A percentile compares a stretch with the other conserved stretches of the same genome.
Conservation (phyloP, 2,329 filamentous ascomycete genomes). For the Geoglossum cookeanum region DNA sequence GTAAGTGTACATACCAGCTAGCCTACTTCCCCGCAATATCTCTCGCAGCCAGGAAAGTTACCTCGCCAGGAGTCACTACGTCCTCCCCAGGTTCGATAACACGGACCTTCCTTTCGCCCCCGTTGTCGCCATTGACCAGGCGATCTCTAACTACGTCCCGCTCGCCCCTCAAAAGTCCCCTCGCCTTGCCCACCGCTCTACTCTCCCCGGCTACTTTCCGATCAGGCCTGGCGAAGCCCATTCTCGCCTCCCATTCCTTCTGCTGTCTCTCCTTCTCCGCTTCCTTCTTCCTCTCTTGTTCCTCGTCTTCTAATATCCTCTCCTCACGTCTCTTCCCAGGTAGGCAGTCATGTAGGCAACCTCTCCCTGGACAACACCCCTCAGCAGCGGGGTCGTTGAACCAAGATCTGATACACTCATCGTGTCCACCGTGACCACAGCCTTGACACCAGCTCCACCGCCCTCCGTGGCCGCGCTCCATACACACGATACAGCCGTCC, state of each 20-base stretch:
- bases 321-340: conserved; percentile 17
- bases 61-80: background rate
- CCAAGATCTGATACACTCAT: conserved; percentile 37
- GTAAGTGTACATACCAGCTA: background rate
- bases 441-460: conserved; percentile 36
- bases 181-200: conserved; percentile 13
- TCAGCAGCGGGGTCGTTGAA: conserved; percentile 29
- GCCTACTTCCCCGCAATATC: background rate
- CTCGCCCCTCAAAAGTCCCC: background rate
- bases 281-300: conserved; percentile 17
- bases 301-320: conserved; percentile 18
- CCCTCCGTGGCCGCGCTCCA: conserved; percentile 17
- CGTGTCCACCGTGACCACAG: conserved; percentile 41
- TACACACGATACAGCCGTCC: conserved; percentile 26
- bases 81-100: background rate
- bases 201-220: conserved; percentile 25
- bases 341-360: conserved; percentile 38
- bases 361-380: conserved; percentile 37
- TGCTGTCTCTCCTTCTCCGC: conserved; percentile 9
- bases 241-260: conserved; percentile 14
- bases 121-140: background rate
- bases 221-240: conserved; percentile 24
- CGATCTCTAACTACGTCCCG: background rate
- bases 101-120: background rate
- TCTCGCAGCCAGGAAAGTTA: background rate